Base-by-base conservation (phyloP, 176 grass and related monocot species). In the Lolium perenne region DNA sequence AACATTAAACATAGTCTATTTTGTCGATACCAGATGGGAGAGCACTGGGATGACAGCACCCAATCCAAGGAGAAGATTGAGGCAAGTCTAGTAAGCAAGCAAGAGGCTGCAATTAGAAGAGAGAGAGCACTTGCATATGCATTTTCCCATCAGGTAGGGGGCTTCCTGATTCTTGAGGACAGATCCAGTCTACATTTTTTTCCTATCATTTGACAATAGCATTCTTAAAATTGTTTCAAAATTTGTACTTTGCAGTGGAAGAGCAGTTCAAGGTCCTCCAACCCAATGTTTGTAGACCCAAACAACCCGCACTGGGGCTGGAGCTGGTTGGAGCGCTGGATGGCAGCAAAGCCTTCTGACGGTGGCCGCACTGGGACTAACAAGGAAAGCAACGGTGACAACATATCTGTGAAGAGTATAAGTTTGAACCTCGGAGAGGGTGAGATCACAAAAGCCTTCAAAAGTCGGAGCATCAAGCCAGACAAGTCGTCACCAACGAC, bases 281-380 rank as follows among this genome's bases (percentile, higher is more conserved):
- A 94, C 61, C 88, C 94, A 22, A 96, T 99, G 94, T 99, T 99
- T 72, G 95, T 96, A 78, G 97, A 99, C 64, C 90, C 92, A 14
- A 94, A 92, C 86, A 99, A 96, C 82, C 87, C 89, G 8, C 94
- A 96, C 54, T 99, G 97, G 97, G 97, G 97, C 61, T 99, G 97
- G 97, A 99, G 97, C 94, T 99, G 97, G 97, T 67, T 99, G 65
- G 97, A 99, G 77, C 94, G 97, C 18, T 99, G 97, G 97, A 99
- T 99, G 97, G 94, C 97, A 32, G 90, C 93, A 16, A 95, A 94
- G 67, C 91, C 95, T 63, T 92, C 88, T 86, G 95, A 98, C 61
- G 89, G 84, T 13, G 94, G 86, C 25, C 88, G 83, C 47, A 73
- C 76, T 4, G 91, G 79, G 32, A 73, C 88, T 2, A 91, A 92